Evolutionary conservation across 805 yeast species (phyloP), one percentile per base, ranked within the genome.

Genomic region (Monosporozyma solicola): DNA sequence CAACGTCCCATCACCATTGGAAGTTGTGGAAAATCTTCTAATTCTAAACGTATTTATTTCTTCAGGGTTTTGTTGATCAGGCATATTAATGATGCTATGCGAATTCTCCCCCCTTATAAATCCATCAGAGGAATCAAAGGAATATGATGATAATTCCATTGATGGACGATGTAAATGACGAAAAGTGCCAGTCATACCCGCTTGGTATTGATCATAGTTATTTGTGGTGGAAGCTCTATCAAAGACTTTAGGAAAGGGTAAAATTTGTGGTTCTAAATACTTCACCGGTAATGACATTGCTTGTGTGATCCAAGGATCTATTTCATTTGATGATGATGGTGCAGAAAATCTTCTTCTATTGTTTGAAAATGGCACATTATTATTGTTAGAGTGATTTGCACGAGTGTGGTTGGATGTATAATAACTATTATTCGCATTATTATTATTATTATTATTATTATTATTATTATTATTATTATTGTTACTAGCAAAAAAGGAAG

Each of bases 171-270:
- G 50, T 20, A 15, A 33, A 43, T 27, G 50, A 47, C n/a, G 27
- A 43, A 25, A 25, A 24, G 35, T 22, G 35, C 29, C 27, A 13
- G 24, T 35, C n/a, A 15, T 35, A 37, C n/a, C 25, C 27, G 27
- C 25, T 16, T 39, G 27, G 35, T 44, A 27, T 25, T 16, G 41
- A 35, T 25, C 16, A 46, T 50, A 45, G 24, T 33, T 47, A 24
- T 32, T 46, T 20, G 27, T 51, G 9, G 33, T 35, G 13, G 51
- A 35, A 16, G 49, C 41, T 16, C 41, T 53, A 25, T 55, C 54
- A 32, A 47, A 27, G 1, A 61, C 62, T 47, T 58, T 62, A 8
- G 71, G 70, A 43, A 59, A 67, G 2, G 71, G 71, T 27, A 65
- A 50, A 27, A 67, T 58, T 37, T 54, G 55, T 11, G 71, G 71